Evolutionary conservation across 257 asterid species (phyloP), one percentile per base, ranked within the genome.

Genomic region (Ilex asprella): DNA sequence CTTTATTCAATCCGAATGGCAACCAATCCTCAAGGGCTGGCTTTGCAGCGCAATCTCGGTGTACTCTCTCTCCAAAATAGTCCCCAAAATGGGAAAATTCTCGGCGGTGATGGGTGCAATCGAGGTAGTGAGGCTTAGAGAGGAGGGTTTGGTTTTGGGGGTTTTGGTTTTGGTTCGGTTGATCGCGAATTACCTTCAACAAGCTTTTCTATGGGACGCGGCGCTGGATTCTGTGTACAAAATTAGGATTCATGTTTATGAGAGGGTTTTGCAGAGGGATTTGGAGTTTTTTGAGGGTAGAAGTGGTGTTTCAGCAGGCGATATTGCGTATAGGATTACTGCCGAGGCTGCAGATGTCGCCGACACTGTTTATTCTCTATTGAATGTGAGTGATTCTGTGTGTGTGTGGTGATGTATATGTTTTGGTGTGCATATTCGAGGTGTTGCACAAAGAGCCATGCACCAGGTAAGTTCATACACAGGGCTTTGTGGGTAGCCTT

Each of bases 301-400:
- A 30, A 79, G 69, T 10, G 96, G 87, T 47, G 70, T 81, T 72
- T 64, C 74, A 15, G 84, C 95, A 0, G 98, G 98, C 27, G 96
- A 88, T 65, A 57, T 88, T 39, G 92, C 95, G 16, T 82, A 86
- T 64, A 46, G 98, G 73, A 82, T 91, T 70, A 81, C 98, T 1
- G 96, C 96, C 1, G 98, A 91, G 79, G 95, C 96, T 27, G 81
- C 84, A 64, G 92, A 91, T 67, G 71, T 86, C 21, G 88, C 92
- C 32, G 96, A 91, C 67, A 80, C 98, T 2, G 72, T 88, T 60
- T 85, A 82, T 70, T 76, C 82, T 50, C 81, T 86, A 59, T 63
- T 91, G 73, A 84, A 86, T 72, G 97, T 90, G 79, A 82, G 87
- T 54, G 35, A 72, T 27, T 46, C 1, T 46, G 4, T 46, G 12